Base-by-base conservation (phyloP, 139 green algal species). In the Micractinium conductrix region DNA sequence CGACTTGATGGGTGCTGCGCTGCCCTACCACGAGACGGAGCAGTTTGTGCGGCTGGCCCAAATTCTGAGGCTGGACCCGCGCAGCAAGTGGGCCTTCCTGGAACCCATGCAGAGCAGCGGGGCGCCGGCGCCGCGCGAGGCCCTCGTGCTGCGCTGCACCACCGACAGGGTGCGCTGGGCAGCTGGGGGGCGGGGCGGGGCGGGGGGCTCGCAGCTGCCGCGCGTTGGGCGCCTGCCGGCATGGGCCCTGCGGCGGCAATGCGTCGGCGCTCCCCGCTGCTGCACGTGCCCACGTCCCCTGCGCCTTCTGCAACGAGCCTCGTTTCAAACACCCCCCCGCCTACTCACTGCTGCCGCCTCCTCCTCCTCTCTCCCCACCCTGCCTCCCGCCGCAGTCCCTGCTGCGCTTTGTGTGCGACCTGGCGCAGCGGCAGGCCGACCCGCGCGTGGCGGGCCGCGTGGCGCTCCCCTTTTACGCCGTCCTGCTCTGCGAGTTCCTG, bases 1-100 rank as follows among this genome's bases (percentile, higher is more conserved):
- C 5, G 87, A 90, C 0, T 63, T 98, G 42, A 86, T 99, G 81
- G 44, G 81, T 6, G 90, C 84, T 4, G 92, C 90, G 14, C 87
- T 99, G 78, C 93, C 96, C 1, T 98, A 96, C 88, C 96, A 99
- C 87, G 79, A 88, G 42, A 98, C 96, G 22, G 90, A 94, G 74
- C 89, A 98, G 85, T 99, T 99, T 90, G 96, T 97, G 44, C 93
- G 93, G 21, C 90, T 98, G 80, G 90, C 98, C 58, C 92, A 95
- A 58, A 78, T 91, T 17, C 78, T 96, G 63, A 75, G 88, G 16
- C 83, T 99, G 16, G 84, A 94, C 40, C 44, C 80, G 43, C 68
- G 81, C 73, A 84, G 69, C 8, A 60, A 71, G 24, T 98, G 90
- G 86, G 82, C 84, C 7, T 98, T 94, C 80, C 84, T 98, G 72